Evolutionary conservation across 306 rosid species (phyloP).

Genomic region (Arachis hypogaea): DNA sequence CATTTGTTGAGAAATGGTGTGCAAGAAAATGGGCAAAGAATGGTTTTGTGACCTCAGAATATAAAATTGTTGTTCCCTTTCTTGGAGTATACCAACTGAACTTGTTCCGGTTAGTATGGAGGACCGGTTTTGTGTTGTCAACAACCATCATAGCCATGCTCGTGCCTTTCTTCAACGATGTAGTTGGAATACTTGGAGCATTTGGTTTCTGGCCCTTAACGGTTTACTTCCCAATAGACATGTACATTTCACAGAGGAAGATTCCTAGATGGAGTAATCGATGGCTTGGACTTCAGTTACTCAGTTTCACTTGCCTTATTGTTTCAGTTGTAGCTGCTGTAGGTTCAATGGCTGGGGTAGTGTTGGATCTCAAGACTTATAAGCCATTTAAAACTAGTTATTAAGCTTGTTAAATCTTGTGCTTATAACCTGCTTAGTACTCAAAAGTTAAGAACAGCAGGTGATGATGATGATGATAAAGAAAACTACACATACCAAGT

Average conservation of each 20-base stretch:
- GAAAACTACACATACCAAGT: background rate
- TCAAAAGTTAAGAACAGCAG: background rate
- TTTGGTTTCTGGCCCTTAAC: constrained; percentile 84
- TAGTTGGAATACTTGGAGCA: constrained; percentile 81
- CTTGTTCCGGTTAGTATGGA: constrained; percentile 65
- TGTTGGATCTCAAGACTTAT: constrained; percentile 72
- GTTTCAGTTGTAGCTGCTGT: constrained; percentile 63
- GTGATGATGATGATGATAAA: background rate
- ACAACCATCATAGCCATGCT: constrained; percentile 74
- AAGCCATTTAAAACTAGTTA: constrained; percentile 63
- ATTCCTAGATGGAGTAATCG: constrained; percentile 53
- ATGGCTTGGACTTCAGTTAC: constrained; percentile 67
- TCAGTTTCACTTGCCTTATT: constrained; percentile 55
- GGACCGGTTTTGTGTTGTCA: constrained; percentile 59
- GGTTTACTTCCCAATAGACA: constrained; percentile 72
- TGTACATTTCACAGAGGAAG: constrained; percentile 70
- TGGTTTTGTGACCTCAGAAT: constrained; percentile 53
- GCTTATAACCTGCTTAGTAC: background rate
- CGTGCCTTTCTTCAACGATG: constrained; percentile 80
- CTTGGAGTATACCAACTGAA: constrained; percentile 56
- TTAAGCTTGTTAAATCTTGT: constrained; percentile 27
- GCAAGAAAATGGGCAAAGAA: constrained; percentile 55
- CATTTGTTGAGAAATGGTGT: constrained; percentile 74
- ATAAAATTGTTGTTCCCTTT: constrained; percentile 59
- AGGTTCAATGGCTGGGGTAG: constrained; percentile 73